A percentile compares a stretch with the other conserved stretches of the same genome.
These are phyloP conservation scores for Pichia scutulata DNA, from an alignment of 805 yeast genomes.

Conservation along the genomic window DNA sequence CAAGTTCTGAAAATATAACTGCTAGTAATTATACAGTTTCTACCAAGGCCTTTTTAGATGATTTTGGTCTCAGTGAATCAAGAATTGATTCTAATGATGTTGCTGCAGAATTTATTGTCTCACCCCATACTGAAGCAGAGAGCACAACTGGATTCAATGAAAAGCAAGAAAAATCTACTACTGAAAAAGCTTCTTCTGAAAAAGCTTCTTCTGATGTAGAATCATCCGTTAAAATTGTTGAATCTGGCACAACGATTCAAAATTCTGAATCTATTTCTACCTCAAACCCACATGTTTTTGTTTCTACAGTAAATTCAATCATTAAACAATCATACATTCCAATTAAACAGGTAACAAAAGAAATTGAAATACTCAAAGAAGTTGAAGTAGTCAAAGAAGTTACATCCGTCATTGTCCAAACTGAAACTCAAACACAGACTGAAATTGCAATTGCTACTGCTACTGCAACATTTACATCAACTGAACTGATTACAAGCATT, in stretches of 20 bases:
- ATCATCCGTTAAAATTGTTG: not conserved
- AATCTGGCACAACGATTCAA: not conserved
- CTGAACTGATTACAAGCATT: slow-evolving; percentile 7
- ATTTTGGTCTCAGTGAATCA: not conserved
- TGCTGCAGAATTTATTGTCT: not conserved
- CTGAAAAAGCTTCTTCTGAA: not conserved
- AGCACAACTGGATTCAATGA: no score
- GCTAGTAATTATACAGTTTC: not conserved
- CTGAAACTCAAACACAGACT: slow-evolving; percentile 8
- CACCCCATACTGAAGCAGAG: no score
- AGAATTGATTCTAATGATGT: not conserved
- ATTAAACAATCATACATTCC: not conserved
- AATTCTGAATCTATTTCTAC: not conserved
- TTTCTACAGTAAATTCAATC: not conserved
- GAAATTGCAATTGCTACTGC: slow-evolving; percentile 6
- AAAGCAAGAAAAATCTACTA: no score
- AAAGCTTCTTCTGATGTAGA: not conserved
- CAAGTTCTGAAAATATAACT: not conserved
- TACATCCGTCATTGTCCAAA: slow-evolving; percentile 3
- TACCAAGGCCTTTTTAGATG: not conserved
- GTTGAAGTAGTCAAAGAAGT: slow-evolving; percentile 7
- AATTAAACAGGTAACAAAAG: slow-evolving; percentile 6
- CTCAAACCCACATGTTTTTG: not conserved
- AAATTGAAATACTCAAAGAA: not conserved
- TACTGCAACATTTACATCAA: slow-evolving; percentile 7